phyloP scores from a whole-genome alignment of 1,284 basidiomycete genomes.

The Fomitopsis schrenkii region DNA sequence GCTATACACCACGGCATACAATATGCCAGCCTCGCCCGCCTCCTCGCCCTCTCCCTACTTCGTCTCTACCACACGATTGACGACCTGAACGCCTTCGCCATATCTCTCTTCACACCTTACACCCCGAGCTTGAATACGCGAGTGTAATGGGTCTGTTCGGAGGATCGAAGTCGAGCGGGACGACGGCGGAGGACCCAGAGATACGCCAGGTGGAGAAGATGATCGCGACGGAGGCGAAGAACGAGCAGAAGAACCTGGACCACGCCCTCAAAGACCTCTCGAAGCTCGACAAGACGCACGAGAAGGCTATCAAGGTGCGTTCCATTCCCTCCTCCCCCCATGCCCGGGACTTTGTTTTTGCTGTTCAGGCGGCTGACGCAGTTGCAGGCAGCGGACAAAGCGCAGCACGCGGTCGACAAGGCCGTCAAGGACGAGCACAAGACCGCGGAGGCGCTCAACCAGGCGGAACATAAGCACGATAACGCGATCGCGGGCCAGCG shows the following conservation, averaged over 20 bases:
- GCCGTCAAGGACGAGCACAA: constrained; percentile 43
- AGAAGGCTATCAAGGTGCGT: constrained; percentile 45
- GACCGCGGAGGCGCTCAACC: constrained; percentile 40
- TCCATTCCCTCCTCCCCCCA: not conserved
- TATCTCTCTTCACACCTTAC: not conserved
- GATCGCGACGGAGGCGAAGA: constrained; percentile 40
- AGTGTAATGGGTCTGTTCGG: constrained; percentile 19
- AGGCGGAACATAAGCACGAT: constrained; percentile 48
- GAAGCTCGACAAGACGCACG: constrained; percentile 39
- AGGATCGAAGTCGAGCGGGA: constrained; percentile 15
- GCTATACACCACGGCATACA: not conserved
- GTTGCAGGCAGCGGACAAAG: constrained; percentile 39
- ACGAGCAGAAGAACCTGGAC: constrained; percentile 42
- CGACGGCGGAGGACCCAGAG: constrained; percentile 20
- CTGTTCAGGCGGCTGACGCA: not conserved
- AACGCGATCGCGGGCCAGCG: constrained; percentile 38
- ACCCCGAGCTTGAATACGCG: not conserved
- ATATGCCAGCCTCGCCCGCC: not conserved
- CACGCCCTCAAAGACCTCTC: constrained; percentile 44
- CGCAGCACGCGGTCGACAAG: constrained; percentile 41
- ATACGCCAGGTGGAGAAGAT: constrained; percentile 44
- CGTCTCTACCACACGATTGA: not conserved
- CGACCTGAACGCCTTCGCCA: not conserved
- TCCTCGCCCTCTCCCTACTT: not conserved
- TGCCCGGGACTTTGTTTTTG: not conserved